These are phyloP conservation scores for Ogataea paraovalis DNA, from an alignment of 805 yeast genomes.

Conservation along the genomic window DNA sequence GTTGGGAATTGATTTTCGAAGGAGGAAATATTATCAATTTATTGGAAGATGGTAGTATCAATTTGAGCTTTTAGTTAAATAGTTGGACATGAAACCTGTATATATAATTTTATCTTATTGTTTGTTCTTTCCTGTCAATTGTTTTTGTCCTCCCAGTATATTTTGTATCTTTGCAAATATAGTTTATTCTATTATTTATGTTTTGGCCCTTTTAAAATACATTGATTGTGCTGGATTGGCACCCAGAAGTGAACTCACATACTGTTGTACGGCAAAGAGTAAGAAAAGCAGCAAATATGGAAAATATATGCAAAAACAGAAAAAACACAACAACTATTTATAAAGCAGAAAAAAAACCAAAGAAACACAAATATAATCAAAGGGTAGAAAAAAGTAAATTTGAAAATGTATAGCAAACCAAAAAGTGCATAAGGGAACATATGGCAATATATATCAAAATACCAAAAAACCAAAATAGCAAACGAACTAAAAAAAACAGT, in stretches of 20 bases:
- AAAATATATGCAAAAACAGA: no score
- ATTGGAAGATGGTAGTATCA: slow-evolving; percentile 42
- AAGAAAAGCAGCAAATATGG: no score
- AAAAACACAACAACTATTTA: no score
- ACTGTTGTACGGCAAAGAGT: no score
- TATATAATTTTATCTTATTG: not conserved
- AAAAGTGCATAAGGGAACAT: not conserved
- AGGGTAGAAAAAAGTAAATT: no score
- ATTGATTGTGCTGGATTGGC: no score
- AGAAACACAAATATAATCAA: no score
- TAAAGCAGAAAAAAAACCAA: no score
- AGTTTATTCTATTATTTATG: not conserved
- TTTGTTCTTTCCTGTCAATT: not conserved
- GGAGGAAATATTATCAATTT: slow-evolving; percentile 41
- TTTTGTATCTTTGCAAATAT: no score
- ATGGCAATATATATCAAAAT: not conserved
- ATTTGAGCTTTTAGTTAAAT: slow-evolving; percentile 16
- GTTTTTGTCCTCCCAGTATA: no score
- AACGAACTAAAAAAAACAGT: not conserved
- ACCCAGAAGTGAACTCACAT: no score
- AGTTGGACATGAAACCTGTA: not conserved
- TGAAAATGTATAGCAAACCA: not conserved
- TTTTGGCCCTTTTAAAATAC: no score
- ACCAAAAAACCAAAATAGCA: not conserved
- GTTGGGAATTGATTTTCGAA: slow-evolving; percentile 57